A percentile compares a stretch with the other conserved stretches of the same genome.
Conservation (phyloP, 345 rosid genomes). For the Lumnitzera racemosa region DNA sequence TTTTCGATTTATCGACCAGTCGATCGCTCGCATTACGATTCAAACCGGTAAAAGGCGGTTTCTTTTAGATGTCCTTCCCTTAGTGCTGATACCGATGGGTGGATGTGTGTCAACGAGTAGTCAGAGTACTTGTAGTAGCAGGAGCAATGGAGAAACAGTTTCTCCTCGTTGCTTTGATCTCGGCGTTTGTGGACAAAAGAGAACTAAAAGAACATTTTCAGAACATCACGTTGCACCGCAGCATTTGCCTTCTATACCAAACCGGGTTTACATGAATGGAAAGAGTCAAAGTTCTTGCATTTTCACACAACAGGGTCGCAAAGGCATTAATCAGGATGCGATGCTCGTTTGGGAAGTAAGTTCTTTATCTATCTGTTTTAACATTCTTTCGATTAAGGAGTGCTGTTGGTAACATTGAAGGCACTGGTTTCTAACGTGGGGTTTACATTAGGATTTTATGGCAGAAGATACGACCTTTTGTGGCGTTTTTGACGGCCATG, state of each 20-base stretch:
- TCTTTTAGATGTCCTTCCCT: conserved; percentile 28
- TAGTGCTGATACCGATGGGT: conserved; percentile 64
- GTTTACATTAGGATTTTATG: conserved; percentile 61
- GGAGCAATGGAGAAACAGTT: conserved; percentile 61
- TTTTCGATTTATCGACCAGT: conserved; percentile 23
- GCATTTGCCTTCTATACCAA: conserved; percentile 66
- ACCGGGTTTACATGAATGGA: conserved; percentile 69
- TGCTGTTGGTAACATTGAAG: no score
- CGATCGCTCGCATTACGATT: conserved; percentile 18
- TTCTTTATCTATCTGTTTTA: conserved; percentile 18
- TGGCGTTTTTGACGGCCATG: conserved; percentile 98
- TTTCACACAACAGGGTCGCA: conserved; percentile 96
- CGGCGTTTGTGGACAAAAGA: conserved; percentile 61
- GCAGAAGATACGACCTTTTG: conserved; percentile 85
- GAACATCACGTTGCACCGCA: conserved; percentile 53
- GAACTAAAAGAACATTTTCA: conserved; percentile 60
- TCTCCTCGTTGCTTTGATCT: conserved; percentile 48
- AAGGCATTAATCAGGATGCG: conserved; percentile 96
- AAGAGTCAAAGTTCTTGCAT: conserved; percentile 82
- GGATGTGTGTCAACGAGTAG: conserved; percentile 86
- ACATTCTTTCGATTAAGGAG: conserved; percentile 1
- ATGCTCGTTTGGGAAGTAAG: conserved; percentile 99
- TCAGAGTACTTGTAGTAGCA: conserved; percentile 66
- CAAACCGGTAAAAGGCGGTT: conserved; percentile 25
- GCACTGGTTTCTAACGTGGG: no score